phyloP scores from a whole-genome alignment of 2,329 filamentous ascomycete genomes.

The Pseudogymnoascus verrucosus region DNA sequence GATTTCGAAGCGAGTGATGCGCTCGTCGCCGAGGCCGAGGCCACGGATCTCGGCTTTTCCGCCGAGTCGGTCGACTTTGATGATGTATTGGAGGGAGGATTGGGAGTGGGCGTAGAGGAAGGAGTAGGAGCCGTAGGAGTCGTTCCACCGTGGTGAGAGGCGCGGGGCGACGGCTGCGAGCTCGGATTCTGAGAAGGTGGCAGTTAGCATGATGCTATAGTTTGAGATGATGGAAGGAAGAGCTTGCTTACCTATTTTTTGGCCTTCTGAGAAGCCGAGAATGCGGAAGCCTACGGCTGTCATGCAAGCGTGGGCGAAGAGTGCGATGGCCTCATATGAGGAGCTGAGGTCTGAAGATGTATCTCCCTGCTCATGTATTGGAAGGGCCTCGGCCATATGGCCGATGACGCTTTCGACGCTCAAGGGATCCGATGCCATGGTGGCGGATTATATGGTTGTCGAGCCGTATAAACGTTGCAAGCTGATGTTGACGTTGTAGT shows the following conservation, averaged over 20 bases:
- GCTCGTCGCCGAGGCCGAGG: conserved; percentile 71
- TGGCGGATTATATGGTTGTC: conserved; percentile 10
- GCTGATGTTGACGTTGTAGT: not conserved
- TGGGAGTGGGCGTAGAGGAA: conserved; percentile 85
- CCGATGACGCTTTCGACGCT: conserved; percentile 40
- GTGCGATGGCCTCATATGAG: conserved; percentile 73
- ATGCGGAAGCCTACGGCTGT: conserved; percentile 70
- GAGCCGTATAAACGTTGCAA: not conserved
- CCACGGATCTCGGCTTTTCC: conserved; percentile 77
- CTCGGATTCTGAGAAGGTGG: conserved; percentile 40
- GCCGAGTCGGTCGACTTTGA: conserved; percentile 77
- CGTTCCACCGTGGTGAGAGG: conserved; percentile 75
- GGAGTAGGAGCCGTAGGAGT: conserved; percentile 58
- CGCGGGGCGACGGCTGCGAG: conserved; percentile 50
- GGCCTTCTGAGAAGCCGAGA: conserved; percentile 75
- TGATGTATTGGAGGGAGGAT: conserved; percentile 73
- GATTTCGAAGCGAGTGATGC: conserved; percentile 70
- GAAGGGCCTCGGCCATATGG: conserved; percentile 52
- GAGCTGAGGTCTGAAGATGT: conserved; percentile 57
- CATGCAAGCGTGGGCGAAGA: conserved; percentile 81
- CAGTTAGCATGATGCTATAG: conserved; percentile 12
- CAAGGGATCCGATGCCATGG: conserved; percentile 31
- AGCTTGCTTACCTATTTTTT: conserved; percentile 52
- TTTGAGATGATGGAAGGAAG: not conserved
- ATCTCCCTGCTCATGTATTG: conserved; percentile 44